Conservation (phyloP, 2,329 filamentous ascomycete species). For the Sarocladiaceae sp. region DNA sequence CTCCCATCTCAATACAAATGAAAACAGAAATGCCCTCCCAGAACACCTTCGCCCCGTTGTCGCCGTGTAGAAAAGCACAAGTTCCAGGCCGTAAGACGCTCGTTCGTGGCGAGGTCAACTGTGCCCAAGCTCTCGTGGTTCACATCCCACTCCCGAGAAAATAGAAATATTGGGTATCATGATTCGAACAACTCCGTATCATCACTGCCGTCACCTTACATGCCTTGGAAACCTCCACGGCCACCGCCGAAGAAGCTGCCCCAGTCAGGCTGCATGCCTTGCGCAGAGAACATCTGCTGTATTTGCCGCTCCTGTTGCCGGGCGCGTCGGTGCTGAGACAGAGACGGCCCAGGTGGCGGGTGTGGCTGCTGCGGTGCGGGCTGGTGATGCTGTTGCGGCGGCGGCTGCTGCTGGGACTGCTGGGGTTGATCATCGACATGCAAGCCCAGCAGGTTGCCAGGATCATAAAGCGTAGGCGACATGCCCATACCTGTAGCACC, state of each 20-base stretch:
- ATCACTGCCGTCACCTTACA: slow-evolving; percentile 29
- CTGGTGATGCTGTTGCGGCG: slow-evolving; percentile 22
- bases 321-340: slow-evolving; percentile 11
- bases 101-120: too few species aligned
- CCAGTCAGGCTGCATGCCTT: slow-evolving; percentile 42
- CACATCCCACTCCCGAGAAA: neutral
- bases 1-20: neutral
- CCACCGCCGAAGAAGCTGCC: slow-evolving; percentile 42
- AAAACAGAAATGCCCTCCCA: neutral
- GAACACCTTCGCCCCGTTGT: neutral
- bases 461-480: slow-evolving; percentile 6
- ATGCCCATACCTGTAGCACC: slow-evolving; percentile 24
- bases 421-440: slow-evolving; percentile 22
- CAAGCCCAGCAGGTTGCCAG: slow-evolving; percentile 16
- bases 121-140: too few species aligned
- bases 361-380: slow-evolving; percentile 9
- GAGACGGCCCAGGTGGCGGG: slow-evolving; percentile 6
- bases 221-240: slow-evolving; percentile 37
- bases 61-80: neutral
- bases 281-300: slow-evolving; percentile 46
- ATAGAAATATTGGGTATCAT: slow-evolving; percentile 32
- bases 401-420: slow-evolving; percentile 7
- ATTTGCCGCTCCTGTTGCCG: slow-evolving; percentile 35
- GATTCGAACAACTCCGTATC: slow-evolving; percentile 12
- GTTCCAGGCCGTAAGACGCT: neutral